Evolutionary conservation across 305 asterid species (phyloP), one percentile per base, ranked within the genome.

Genomic region (Rubia tinctorum): DNA sequence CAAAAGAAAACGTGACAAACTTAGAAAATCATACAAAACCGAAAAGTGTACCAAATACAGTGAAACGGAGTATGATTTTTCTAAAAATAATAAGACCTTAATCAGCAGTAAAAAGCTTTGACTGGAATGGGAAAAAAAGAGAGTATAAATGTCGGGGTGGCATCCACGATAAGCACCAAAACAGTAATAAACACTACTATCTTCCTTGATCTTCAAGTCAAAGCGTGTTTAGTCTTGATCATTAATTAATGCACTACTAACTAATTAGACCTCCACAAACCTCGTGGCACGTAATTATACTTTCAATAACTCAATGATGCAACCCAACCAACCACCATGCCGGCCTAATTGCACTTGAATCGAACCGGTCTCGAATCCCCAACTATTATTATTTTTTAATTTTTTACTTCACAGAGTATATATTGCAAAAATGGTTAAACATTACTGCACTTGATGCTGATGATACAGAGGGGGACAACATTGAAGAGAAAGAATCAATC

Each of bases 401-500:
- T 11, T 47, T 47, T 47, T 47, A 14, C 55, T 49, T 14, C n/a
- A 47, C 6, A 47, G 17, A 49, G 55, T 4, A 49, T 49, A 13
- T 49, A 49, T 30, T 30, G 34, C 34, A 30, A 30, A 30, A 30
- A 30, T 51, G 58, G 17, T 22, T 71, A 30, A 45, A 27, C 67
- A 71, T 58, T 43, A 20, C 66, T 39, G 14, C 66, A 20, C 14
- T 53, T n/a, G 13, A 70, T 37, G 39, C 7, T 27, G 30, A 40
- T 71, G 3, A 59, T 56, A 20, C 49, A 20, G 56, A 71, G 56
- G 60, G 75, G 65, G 75, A 71, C 67, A 58, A 39, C 10, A 42
- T 44, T 40, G n/a, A 55, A 30, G 63, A 20, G 68, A 40, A 71
- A 58, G 47, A 71, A 39, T 66, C 42, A 0, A 8, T 45, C 45